phyloP scores from a whole-genome alignment of 2,329 filamentous ascomycete species.

The Thelonectria rubi region DNA sequence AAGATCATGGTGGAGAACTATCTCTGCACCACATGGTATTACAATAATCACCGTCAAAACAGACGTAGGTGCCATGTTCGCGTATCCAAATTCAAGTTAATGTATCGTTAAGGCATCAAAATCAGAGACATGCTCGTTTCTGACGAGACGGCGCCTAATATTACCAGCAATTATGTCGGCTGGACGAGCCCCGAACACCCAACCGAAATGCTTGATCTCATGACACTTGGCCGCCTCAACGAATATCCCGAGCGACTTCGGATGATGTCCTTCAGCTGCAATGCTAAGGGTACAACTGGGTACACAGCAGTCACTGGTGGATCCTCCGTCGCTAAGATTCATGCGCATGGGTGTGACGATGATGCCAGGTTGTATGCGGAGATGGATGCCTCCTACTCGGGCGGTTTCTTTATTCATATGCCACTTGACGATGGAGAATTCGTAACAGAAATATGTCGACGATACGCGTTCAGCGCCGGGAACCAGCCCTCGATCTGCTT shows the following conservation, averaged over 20 bases:
- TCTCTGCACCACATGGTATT: slow-evolving; percentile 6
- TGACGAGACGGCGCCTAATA: slow-evolving; percentile 3
- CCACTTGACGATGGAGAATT: slow-evolving; percentile 26
- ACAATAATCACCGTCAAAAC: not conserved
- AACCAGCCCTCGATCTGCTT: slow-evolving; percentile 15
- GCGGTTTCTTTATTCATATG: slow-evolving; percentile 19
- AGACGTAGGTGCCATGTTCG: not conserved
- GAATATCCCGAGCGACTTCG: slow-evolving; percentile 13
- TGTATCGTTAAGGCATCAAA: slow-evolving; percentile 14
- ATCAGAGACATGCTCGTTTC: slow-evolving; percentile 19
- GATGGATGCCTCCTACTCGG: slow-evolving; percentile 8
- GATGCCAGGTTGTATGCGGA: slow-evolving; percentile 19
- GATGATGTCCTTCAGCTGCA: slow-evolving; percentile 23
- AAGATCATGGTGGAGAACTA: slow-evolving; percentile 24
- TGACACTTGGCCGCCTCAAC: slow-evolving; percentile 10
- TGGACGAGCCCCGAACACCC: slow-evolving; percentile 24
- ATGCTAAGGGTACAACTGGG: slow-evolving; percentile 12
- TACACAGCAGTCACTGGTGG: slow-evolving; percentile 23
- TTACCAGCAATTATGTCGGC: slow-evolving; percentile 6
- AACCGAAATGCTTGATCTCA: slow-evolving; percentile 20
- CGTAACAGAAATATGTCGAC: slow-evolving; percentile 23
- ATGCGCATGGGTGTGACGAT: slow-evolving; percentile 18
- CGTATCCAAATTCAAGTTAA: slow-evolving; percentile 4
- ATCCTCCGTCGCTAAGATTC: not conserved
- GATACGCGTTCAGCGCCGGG: slow-evolving; percentile 9